Evolutionary conservation across 371 early-diverging fungal species (phyloP).

Genomic region (Mortierella sp.): DNA sequence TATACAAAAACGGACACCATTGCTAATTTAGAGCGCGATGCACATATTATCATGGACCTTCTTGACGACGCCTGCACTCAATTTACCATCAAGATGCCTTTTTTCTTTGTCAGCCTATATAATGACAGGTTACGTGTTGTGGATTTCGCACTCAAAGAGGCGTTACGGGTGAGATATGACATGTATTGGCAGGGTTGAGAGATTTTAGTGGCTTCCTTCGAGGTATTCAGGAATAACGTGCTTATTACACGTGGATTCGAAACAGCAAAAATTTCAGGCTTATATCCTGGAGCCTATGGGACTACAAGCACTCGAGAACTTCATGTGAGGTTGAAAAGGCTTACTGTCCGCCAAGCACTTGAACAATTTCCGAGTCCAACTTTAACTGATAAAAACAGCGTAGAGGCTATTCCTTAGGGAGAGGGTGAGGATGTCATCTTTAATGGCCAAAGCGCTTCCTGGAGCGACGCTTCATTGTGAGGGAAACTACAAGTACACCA

Average conservation of each 20-base stretch:
- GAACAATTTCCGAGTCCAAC: background rate
- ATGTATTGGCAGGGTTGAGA: background rate
- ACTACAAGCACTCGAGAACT: background rate
- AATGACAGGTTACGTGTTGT: background rate
- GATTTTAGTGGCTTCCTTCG: background rate
- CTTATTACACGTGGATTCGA: background rate
- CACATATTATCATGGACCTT: background rate
- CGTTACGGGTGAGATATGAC: background rate
- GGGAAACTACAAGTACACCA: background rate
- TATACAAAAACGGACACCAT: background rate
- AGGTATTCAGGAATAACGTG: background rate
- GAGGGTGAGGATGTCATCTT: background rate
- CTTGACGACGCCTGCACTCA: background rate
- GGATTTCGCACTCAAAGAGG: background rate
- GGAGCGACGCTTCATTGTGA: background rate
- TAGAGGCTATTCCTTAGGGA: background rate
- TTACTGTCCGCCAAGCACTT: background rate
- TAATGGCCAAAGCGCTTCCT: background rate
- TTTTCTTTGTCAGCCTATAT: background rate
- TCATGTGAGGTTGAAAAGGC: background rate
- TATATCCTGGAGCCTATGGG: background rate
- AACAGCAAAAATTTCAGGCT: background rate
- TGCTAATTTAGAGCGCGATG: background rate
- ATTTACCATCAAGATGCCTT: background rate
- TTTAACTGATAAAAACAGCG: background rate